Evolutionary conservation across 1,284 basidiomycete species (phyloP).

Genomic region (Cronartium ribicola): DNA sequence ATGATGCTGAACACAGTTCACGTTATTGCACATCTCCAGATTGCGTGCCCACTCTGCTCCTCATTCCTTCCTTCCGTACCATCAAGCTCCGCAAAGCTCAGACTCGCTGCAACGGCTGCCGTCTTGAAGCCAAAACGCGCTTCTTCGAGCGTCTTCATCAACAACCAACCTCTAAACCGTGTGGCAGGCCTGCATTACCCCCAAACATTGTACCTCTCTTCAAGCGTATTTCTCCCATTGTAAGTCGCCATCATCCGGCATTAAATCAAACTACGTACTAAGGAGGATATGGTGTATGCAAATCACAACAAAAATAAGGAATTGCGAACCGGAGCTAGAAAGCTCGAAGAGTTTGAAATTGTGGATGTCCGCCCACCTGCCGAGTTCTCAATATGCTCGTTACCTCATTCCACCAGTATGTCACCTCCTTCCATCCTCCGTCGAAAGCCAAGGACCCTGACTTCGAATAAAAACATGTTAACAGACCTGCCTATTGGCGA

Average conservation of each 20-base stretch:
- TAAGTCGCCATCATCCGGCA: constrained; percentile 46
- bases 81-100: constrained; percentile 34
- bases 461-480: not conserved
- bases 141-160: not conserved
- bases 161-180: constrained; percentile 1
- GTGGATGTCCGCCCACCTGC: constrained; percentile 76
- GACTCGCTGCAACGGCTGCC: constrained; percentile 16
- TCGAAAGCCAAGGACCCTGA: not conserved
- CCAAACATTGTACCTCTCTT: constrained; percentile 61
- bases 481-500: constrained; percentile 15
- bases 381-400: constrained; percentile 81
- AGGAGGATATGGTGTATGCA: no score
- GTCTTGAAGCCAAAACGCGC: not conserved
- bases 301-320: constrained; percentile 45
- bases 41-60: constrained; percentile 7
- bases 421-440: constrained; percentile 42
- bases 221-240: constrained; percentile 57
- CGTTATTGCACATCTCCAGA: constrained; percentile 46
- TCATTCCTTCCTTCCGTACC: constrained; percentile 29
- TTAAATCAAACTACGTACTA: no score
- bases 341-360: constrained; percentile 52
- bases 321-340: constrained; percentile 50
- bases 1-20: constrained; percentile 33
- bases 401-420: constrained; percentile 72
- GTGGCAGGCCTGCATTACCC: constrained; percentile 55